Percentiles rank a stretch among this genome's conserved stretches.
Conservation (phyloP, 2,329 filamentous ascomycete genomes). For the Arthroderma uncinatum region DNA sequence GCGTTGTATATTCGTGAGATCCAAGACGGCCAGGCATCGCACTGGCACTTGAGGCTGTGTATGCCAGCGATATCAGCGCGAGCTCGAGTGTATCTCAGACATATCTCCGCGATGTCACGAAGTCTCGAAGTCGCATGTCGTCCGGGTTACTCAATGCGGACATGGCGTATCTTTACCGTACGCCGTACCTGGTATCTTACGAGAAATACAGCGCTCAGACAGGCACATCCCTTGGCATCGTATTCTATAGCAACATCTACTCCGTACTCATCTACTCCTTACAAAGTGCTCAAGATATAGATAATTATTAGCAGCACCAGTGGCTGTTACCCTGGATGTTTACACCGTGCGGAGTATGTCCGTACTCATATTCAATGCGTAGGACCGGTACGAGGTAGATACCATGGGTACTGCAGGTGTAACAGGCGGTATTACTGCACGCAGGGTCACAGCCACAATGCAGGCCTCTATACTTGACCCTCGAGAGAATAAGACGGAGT, state of each 20-base stretch:
- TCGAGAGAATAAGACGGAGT: background rate
- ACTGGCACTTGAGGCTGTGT: background rate
- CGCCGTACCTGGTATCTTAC: background rate
- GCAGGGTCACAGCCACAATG: background rate
- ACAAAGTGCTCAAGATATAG: background rate
- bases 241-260: too few species aligned
- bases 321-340: too few species aligned
- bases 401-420: background rate
- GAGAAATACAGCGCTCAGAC: background rate
- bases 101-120: background rate
- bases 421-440: background rate
- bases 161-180: background rate
- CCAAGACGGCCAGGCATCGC: background rate
- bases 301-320: too few species aligned
- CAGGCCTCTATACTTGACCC: background rate
- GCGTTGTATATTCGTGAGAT: background rate
- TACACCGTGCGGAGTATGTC: too few species aligned
- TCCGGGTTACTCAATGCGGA: conserved; percentile 1
- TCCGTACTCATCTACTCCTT: too few species aligned
- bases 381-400: background rate
- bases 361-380: background rate
- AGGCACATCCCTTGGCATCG: too few species aligned
- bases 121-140: background rate
- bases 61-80: background rate
- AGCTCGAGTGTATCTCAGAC: background rate